Base-by-base conservation (phyloP, 768 basidiomycete genomes). In the Lactifluus echinatus region DNA sequence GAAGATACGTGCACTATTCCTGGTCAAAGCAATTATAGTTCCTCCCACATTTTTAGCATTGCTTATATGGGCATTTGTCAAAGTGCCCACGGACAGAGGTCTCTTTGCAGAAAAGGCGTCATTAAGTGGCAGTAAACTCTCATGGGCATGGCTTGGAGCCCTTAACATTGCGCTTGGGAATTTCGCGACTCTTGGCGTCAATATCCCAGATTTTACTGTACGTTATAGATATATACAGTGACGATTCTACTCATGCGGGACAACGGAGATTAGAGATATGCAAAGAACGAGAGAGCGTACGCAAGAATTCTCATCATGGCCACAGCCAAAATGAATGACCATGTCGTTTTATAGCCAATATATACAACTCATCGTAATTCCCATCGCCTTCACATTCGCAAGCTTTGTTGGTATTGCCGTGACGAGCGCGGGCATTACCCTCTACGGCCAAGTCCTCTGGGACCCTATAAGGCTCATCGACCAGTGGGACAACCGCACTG, bases 181-280 rank as follows among this genome's bases (percentile, higher is more conserved):
- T 60, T 93, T 85, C 69, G 72, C 84, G 4, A 87, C 85, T 8
- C 71, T 88, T 14, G 77, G 84, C 0, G 83, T 88, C 61, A 91
- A 91, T 65, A 89, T 91, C 56, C 85, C 90, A 2, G 92, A 94
- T 70, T 91, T 94, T 66, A 90, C 90, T 23, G 75, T 76, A 57
- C 51, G 70, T 62, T 29, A 24, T 42, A 14, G 4, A 15, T 40
- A 26, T 21, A 2, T 51, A 28, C 8, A 8, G 2, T 19, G 4
- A 24, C 17, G 6, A 28, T 5, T 37, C 5, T 26, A 31, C 45
- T 58, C 31, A 53, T 31, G 50, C 26, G 29, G 19, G 31, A 36
- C 37, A 4, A 43, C 1, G 3, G 19, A 37, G 50, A n/a, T 33
- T 31, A 85, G 76, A 79, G 90, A 65, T 92, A 93, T 69, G 86